These are phyloP conservation scores for Friedmanniomyces endolithicus DNA, from an alignment of 495 filamentous ascomycete species.

Conservation along the genomic window DNA sequence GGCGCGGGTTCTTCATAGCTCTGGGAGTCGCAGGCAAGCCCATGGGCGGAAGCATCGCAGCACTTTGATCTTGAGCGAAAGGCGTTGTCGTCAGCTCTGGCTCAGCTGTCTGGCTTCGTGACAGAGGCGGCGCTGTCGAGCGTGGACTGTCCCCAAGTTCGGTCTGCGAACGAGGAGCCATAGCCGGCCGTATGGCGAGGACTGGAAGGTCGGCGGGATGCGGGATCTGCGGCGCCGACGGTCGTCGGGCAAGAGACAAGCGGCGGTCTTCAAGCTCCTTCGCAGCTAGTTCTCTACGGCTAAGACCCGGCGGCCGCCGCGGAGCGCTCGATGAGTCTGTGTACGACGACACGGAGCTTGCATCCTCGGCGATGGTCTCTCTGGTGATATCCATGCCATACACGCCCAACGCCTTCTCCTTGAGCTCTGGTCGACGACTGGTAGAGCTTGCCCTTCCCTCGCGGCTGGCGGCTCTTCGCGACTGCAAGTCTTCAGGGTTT, in stretches of 20 bases:
- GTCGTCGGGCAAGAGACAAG: conserved; percentile 65
- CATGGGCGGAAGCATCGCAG: conserved; percentile 28
- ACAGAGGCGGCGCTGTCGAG: conserved; percentile 21
- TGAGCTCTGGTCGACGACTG: background rate
- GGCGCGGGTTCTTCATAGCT: conserved; percentile 68
- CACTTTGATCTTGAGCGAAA: background rate
- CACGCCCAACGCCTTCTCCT: conserved; percentile 30
- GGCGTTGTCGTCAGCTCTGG: conserved; percentile 20
- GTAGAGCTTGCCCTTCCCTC: conserved; percentile 1
- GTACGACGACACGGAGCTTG: background rate
- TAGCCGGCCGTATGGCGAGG: conserved; percentile 21
- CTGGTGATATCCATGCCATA: conserved; percentile 17
- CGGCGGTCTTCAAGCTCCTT: conserved; percentile 79
- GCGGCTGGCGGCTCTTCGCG: conserved; percentile 27
- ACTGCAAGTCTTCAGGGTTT: conserved; percentile 38
- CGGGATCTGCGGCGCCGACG: conserved; percentile 65
- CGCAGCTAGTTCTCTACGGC: conserved; percentile 59
- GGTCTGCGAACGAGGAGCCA: conserved; percentile 26
- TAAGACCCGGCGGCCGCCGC: conserved; percentile 12
- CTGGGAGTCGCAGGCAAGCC: conserved; percentile 74
- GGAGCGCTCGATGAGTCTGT: background rate
- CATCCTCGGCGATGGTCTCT: conserved; percentile 1
- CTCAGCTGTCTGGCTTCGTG: conserved; percentile 19
- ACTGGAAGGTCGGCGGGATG: conserved; percentile 53
- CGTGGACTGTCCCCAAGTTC: conserved; percentile 28